Conservation (phyloP, 2,329 filamentous ascomycete species). For the Sarocladium kiliense region DNA sequence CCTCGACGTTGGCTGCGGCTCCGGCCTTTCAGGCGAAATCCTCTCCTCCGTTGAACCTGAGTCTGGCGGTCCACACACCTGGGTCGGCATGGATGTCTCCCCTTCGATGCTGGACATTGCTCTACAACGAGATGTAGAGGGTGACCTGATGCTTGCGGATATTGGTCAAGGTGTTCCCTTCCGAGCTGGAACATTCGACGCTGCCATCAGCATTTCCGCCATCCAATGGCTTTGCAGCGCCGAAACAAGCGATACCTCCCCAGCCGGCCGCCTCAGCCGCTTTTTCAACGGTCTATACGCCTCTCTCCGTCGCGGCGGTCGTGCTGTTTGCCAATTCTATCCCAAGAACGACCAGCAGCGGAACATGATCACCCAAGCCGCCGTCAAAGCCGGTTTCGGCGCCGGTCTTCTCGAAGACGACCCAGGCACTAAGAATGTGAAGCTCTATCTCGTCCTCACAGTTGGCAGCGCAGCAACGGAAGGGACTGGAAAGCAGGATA, state of each 20-base stretch:
- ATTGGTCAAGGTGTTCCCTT: constrained; percentile 96
- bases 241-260: constrained; percentile 78
- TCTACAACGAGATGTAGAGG: constrained; percentile 84
- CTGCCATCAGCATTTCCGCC: constrained; percentile 88
- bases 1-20: constrained; percentile 95
- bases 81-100: constrained; percentile 96
- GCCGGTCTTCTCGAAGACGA: constrained; percentile 94
- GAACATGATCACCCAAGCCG: constrained; percentile 85
- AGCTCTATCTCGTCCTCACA: constrained; percentile 92
- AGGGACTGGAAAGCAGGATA: constrained; percentile 60
- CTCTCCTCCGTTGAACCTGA: constrained; percentile 65
- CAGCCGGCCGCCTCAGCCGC: constrained; percentile 68
- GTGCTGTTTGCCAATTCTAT: constrained; percentile 96
- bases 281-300: constrained; percentile 95
- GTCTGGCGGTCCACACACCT: constrained; percentile 81
- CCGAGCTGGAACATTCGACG: constrained; percentile 86
- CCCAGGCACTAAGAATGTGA: constrained; percentile 91
- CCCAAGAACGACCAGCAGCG: constrained; percentile 91
- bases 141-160: constrained; percentile 89
- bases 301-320: constrained; percentile 72
- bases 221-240: constrained; percentile 99
- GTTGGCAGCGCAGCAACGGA: constrained; percentile 60
- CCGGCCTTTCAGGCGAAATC: constrained; percentile 90
- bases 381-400: constrained; percentile 90
- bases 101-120: constrained; percentile 96